Evolutionary conservation across 2,329 filamentous ascomycete genomes (phyloP), one percentile per base, ranked within the genome.

Genomic region (Pseudogymnoascus sp.): DNA sequence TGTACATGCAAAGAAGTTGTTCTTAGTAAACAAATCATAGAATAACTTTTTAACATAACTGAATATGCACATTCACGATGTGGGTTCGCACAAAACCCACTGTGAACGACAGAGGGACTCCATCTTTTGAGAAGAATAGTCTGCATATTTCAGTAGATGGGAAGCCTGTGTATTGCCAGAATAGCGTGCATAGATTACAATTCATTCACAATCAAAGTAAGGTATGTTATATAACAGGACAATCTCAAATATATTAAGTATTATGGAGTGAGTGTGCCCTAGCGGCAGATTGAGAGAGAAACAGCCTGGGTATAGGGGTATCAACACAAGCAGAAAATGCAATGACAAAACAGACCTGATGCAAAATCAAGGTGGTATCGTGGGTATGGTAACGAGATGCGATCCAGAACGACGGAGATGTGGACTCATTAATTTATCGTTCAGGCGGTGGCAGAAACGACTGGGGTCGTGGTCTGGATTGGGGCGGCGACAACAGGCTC

Each of bases 271-370:
- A 63, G 62, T 63, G 67, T 71, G 69, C 70, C 69, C 69, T 71
- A 71, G 63, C 69, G 69, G 70, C 70, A 71, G 69, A 71, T 70
- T 70, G 69, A 67, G 57, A 63, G 67, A 69, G 68, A 68, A 67
- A 71, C 67, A 69, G 69, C 69, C 70, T 71, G 70, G 70, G 70
- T 72, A 72, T 71, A 71, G 68, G 67, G 70, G 70, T 72, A 72
- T 72, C 70, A 72, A 71, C 68, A 70, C 69, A 67, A 68, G 66
- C 65, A 64, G 61, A 65, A 66, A 62, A 67, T 66, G 67, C 66
- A 65, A 64, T 61, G 58, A 63, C 59, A 62, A 69, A 65, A 67
- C 60, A 63, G 63, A 61, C 60, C 62, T 67, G 67, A 70, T 69
- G 67, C 65, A 68, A 68, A 70, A 70, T 65, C 67, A 69, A 68